phyloP scores from a whole-genome alignment of 768 basidiomycete genomes.

The Leccinum barrowsii region DNA sequence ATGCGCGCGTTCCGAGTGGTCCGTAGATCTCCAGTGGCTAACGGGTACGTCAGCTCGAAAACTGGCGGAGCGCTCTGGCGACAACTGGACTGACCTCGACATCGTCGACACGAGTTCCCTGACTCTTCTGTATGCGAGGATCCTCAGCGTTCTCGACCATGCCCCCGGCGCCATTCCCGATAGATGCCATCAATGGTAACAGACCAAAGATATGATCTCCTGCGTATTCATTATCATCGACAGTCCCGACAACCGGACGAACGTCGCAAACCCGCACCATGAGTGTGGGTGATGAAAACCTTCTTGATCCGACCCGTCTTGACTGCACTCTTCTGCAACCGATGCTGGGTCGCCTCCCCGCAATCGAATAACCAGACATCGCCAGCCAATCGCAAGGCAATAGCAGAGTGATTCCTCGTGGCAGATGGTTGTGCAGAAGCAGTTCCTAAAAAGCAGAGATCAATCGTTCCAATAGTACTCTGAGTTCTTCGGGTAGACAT shows the following conservation, averaged over 20 bases:
- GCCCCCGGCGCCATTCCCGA: constrained; percentile 75
- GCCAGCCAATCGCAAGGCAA: constrained; percentile 60
- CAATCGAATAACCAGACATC: constrained; percentile 87
- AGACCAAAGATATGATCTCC: constrained; percentile 84
- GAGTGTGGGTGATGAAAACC: constrained; percentile 87
- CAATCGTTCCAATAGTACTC: constrained; percentile 34
- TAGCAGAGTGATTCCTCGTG: constrained; percentile 74
- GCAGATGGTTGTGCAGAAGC: constrained; percentile 79
- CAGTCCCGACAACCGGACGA: neutral
- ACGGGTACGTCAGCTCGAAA: constrained; percentile 7
- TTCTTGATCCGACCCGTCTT: constrained; percentile 79
- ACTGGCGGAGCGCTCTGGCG: neutral
- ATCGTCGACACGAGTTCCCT: neutral
- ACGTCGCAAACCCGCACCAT: constrained; percentile 46
- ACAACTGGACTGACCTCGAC: constrained; percentile 16
- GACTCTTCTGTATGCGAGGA: constrained; percentile 38
- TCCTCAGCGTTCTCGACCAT: constrained; percentile 56
- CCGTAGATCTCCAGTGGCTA: constrained; percentile 84
- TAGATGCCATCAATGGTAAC: constrained; percentile 61
- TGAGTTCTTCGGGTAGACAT: constrained; percentile 18
- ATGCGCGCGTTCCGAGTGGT: constrained; percentile 77
- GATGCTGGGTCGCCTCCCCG: constrained; percentile 81
- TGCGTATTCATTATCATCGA: constrained; percentile 27
- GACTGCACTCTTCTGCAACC: constrained; percentile 65
- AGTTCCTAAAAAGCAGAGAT: constrained; percentile 75